A percentile compares a stretch with the other conserved stretches of the same genome.
Evolutionary conservation across 2,329 filamentous ascomycete genomes (phyloP).

Genomic region (Sphaerostilbella broomeana): DNA sequence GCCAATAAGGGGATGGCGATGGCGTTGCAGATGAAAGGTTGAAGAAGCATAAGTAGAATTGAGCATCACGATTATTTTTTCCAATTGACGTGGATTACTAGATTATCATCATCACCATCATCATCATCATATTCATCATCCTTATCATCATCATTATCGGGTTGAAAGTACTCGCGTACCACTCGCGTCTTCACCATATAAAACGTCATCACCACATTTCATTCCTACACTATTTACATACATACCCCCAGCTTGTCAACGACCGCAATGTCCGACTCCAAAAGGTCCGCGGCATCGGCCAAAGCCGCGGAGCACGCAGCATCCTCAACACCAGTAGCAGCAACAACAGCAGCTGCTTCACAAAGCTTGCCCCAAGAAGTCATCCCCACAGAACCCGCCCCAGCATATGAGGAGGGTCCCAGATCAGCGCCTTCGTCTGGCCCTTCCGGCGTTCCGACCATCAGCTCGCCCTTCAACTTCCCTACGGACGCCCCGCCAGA

Average conservation of each 20-base stretch:
- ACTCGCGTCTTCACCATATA: not conserved
- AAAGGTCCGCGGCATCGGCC: too few relatives aligned
- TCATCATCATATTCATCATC: slow-evolving; percentile 1
- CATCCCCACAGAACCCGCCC: too few relatives aligned
- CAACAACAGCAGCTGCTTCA: too few relatives aligned
- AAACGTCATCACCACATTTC: slow-evolving; percentile 2
- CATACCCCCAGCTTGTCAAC: too few relatives aligned
- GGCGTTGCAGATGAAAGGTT: too few relatives aligned
- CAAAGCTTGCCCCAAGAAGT: too few relatives aligned
- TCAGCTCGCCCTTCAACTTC: slow-evolving; percentile 30
- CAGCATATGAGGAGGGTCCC: not conserved
- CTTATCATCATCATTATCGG: not conserved
- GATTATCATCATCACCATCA: slow-evolving; percentile 12
- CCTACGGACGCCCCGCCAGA: slow-evolving; percentile 21
- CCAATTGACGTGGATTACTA: slow-evolving; percentile 12
- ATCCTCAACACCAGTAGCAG: too few relatives aligned
- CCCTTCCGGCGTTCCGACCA: slow-evolving; percentile 19
- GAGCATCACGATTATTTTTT: not conserved
- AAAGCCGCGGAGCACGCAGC: too few relatives aligned
- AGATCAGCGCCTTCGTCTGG: slow-evolving; percentile 1
- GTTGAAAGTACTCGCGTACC: not conserved
- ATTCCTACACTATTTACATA: not conserved
- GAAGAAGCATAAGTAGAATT: too few relatives aligned
- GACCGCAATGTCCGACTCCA: too few relatives aligned
- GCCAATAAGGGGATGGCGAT: too few relatives aligned